Evolutionary conservation across 768 basidiomycete species (phyloP).

Genomic region (Lyophyllum atratum): DNA sequence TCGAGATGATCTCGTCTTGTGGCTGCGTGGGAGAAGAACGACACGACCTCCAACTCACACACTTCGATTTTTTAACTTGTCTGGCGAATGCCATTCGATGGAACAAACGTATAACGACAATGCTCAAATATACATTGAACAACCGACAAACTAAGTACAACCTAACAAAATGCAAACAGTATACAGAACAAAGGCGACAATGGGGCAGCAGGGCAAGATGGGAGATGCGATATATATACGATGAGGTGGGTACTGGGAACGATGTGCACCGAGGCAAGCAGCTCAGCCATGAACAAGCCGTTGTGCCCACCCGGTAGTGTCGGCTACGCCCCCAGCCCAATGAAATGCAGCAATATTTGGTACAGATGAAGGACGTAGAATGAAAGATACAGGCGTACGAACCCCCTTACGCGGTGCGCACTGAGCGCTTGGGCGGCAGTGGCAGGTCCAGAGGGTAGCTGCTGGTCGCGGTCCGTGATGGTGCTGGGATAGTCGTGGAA

Average conservation of each 20-base stretch:
- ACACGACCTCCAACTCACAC: too few relatives aligned
- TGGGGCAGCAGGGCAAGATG: neutral
- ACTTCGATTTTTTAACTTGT: too few relatives aligned
- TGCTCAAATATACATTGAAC: conserved; percentile 4
- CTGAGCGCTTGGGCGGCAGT: conserved; percentile 17
- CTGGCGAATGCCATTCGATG: too few relatives aligned
- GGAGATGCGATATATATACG: conserved; percentile 9
- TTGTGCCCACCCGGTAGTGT: neutral
- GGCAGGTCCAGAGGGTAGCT: conserved; percentile 13
- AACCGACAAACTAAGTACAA: conserved; percentile 5
- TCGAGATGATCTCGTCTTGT: too few relatives aligned
- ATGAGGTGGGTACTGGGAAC: neutral
- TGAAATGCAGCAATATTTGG: conserved; percentile 24
- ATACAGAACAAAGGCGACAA: conserved; percentile 9
- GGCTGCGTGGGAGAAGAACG: too few relatives aligned
- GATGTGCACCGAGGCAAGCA: conserved; percentile 7
- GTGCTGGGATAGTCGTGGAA: neutral
- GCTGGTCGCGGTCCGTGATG: conserved; percentile 11
- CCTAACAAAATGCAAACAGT: conserved; percentile 5
- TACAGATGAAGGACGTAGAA: conserved; percentile 27
- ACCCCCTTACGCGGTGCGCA: conserved; percentile 19
- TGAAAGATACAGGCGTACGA: conserved; percentile 20
- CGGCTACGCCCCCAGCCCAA: conserved; percentile 10
- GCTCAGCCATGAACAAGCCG: too few relatives aligned
- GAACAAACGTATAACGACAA: neutral